Evolutionary conservation across 805 yeast species (phyloP).

Genomic region (Phaffomyces opuntiae): DNA sequence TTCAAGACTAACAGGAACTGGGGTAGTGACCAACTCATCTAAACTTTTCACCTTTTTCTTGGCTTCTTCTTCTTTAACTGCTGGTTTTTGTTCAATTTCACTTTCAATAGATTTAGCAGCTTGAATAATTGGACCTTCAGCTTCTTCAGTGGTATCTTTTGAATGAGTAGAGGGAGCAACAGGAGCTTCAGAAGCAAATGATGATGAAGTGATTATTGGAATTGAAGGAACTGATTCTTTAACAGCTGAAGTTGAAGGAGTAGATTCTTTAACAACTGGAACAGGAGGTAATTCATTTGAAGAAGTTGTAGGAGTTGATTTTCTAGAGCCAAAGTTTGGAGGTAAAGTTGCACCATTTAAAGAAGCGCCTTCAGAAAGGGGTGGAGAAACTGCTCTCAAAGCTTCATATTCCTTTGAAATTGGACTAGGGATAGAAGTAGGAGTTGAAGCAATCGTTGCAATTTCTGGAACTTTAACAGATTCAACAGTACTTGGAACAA

Average conservation of each 20-base stretch:
- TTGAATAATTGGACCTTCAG: slow-evolving; percentile 6
- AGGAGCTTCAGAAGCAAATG: not conserved
- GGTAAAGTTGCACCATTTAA: slow-evolving; percentile 16
- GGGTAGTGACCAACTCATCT: slow-evolving; percentile 4
- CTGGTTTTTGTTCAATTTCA: not conserved
- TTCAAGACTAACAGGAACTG: not conserved
- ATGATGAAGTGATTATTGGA: too few species aligned
- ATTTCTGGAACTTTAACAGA: not conserved
- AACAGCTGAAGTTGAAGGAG: not conserved
- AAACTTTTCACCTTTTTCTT: not conserved
- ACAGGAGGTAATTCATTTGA: slow-evolving; percentile 2
- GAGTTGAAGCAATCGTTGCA: not conserved
- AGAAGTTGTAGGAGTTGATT: slow-evolving; percentile 6
- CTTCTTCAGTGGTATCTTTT: too few species aligned
- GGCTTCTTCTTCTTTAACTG: too few species aligned
- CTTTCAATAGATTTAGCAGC: slow-evolving; percentile 6
- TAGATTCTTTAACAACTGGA: not conserved
- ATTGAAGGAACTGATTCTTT: too few species aligned
- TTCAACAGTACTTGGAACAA: slow-evolving; percentile 10
- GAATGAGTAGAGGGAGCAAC: not conserved
- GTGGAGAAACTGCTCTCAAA: not conserved
- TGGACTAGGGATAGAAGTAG: not conserved
- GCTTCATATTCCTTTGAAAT: not conserved
- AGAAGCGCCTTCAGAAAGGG: not conserved
- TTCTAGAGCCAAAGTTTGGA: slow-evolving; percentile 19